Base-by-base conservation (phyloP, 1,284 basidiomycete genomes). In the Ganoderma multipileum region DNA sequence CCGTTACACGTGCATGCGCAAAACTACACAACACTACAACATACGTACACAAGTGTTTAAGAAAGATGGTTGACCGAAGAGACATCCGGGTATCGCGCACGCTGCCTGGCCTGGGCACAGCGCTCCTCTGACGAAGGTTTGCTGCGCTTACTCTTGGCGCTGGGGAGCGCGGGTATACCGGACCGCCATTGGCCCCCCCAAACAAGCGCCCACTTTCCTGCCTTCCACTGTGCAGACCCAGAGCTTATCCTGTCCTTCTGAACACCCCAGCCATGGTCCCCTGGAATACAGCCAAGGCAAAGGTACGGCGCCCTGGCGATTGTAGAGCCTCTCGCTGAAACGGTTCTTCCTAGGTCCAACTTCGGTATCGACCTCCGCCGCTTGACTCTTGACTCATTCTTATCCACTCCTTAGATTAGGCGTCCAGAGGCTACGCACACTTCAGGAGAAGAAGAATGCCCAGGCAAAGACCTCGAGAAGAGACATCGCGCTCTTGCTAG, bases 401-500 rank as follows among this genome's bases (percentile, higher is more conserved):
- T 65, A 70, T 72, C 58, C 60, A 58, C 70, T 54, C 50, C 64
- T 54, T 73, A 96, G 95, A 71, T 87, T 98, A 60, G 94, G 96
- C 3, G 92, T 97, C 38, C 96, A 99, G 80, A 91, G 97, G 7
- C 84, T 98, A 64, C 88, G 95, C 64, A 95, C 93, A 41, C 83
- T 98, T 2, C 95, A 97, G 77, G 94, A 96, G 82, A 98, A 98
- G 87, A 96, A 94, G 82, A 90, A 93, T 72, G 95, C 96, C 0
- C 90, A 98, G 69, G 95, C 96, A 0, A 98, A 98, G 83, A 86
- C 86, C 58, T 82, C 91, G 26, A 85, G 95, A 71, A 85, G 94
- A 58, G 94, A 95, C 71, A 94, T 95, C 68, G 92, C 94, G 3
- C 84, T 88, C 12, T 83, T 95, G 16, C 79, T 96, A 9, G 95